Evolutionary conservation across 306 rosid genomes (phyloP).

Genomic region (Lathyrus tuberosus): DNA sequence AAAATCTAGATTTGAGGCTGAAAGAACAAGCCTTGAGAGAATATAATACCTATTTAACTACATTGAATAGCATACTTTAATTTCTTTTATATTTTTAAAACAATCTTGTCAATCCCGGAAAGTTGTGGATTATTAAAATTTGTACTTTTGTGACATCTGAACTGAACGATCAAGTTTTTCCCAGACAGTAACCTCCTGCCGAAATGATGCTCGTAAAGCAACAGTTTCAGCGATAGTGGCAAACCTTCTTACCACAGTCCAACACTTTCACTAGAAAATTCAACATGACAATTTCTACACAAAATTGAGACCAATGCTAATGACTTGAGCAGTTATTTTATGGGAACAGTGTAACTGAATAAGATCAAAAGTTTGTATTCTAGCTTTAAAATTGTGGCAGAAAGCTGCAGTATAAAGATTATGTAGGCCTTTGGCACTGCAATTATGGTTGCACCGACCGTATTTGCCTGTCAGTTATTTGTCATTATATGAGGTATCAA

Average conservation of each 20-base stretch:
- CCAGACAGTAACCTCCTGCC: conserved; percentile 91
- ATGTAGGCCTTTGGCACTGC: not conserved
- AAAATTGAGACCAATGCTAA: not conserved
- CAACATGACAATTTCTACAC: conserved; percentile 33
- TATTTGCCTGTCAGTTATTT: too few species aligned
- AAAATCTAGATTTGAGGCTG: not conserved
- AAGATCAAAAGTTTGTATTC: not conserved
- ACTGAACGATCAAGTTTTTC: conserved; percentile 81
- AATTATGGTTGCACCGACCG: not conserved
- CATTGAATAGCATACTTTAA: conserved; percentile 1
- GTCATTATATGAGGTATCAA: not conserved
- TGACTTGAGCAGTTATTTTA: not conserved
- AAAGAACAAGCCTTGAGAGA: conserved; percentile 5
- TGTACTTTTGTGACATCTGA: conserved; percentile 75
- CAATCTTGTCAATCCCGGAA: too few species aligned
- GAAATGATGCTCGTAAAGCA: conserved; percentile 73
- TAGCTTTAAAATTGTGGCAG: not conserved
- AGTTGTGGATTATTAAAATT: not conserved
- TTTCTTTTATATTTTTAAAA: not conserved
- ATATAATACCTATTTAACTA: not conserved
- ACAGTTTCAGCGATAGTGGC: conserved; percentile 64
- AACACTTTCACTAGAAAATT: conserved; percentile 76
- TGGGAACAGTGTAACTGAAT: not conserved
- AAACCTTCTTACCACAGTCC: conserved; percentile 94
- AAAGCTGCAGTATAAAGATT: not conserved